Conservation (phyloP, 352 stramenopile genomes). For the Elongisporangium senticosum region DNA sequence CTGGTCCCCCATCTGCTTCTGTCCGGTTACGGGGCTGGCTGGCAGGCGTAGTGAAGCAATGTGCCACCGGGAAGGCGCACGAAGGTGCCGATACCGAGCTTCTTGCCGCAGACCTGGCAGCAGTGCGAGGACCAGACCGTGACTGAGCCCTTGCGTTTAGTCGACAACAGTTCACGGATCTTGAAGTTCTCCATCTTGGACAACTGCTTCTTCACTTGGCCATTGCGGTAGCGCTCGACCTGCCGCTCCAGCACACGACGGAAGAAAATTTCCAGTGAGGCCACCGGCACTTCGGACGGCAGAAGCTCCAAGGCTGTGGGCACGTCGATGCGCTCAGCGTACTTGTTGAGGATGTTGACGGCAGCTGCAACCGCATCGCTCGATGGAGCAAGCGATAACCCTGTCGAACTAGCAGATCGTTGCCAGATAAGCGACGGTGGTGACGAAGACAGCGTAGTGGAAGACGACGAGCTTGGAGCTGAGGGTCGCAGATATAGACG, state of each 20-base stretch:
- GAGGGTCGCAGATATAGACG: constrained; percentile 64
- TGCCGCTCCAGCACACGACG: constrained; percentile 68
- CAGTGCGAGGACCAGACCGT: constrained; percentile 72
- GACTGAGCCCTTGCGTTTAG: constrained; percentile 62
- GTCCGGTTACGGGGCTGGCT: constrained; percentile 25
- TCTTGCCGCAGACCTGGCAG: constrained; percentile 65
- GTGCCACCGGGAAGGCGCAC: constrained; percentile 51
- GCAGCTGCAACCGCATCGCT: constrained; percentile 61
- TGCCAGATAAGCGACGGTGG: constrained; percentile 28
- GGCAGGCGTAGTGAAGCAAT: constrained; percentile 75
- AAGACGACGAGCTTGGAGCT: constrained; percentile 12
- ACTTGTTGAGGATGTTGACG: constrained; percentile 77
- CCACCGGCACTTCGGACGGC: constrained; percentile 43
- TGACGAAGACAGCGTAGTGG: constrained; percentile 10
- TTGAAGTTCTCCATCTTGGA: constrained; percentile 88
- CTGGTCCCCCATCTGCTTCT: not conserved
- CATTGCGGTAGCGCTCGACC: constrained; percentile 68
- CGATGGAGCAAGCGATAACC: constrained; percentile 13
- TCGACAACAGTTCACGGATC: constrained; percentile 55
- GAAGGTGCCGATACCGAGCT: constrained; percentile 65
- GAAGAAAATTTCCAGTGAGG: constrained; percentile 56
- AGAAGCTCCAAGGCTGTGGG: constrained; percentile 70
- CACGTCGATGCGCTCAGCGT: constrained; percentile 78
- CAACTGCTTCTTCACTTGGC: constrained; percentile 81
- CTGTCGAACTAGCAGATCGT: constrained; percentile 14